Conservation (phyloP, 768 basidiomycete genomes). For the Hebeloma cylindrosporum region DNA sequence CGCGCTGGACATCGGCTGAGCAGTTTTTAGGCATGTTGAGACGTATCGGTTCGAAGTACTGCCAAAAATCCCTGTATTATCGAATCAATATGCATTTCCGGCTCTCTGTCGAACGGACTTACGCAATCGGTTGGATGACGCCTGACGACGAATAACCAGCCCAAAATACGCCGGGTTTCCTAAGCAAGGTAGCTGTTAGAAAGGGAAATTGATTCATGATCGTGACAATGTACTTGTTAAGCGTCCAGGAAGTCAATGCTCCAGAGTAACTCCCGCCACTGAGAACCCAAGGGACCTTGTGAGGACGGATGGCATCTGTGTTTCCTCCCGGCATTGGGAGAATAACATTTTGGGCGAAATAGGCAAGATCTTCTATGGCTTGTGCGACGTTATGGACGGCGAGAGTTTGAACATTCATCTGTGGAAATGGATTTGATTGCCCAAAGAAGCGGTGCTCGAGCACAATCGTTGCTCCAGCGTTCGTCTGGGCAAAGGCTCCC, state of each 20-base stretch:
- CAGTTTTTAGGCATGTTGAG: neutral
- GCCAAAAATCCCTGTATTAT: neutral
- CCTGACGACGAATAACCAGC: conserved; percentile 3
- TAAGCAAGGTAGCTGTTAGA: no score
- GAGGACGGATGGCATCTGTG: conserved; percentile 44
- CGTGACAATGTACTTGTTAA: conserved; percentile 73
- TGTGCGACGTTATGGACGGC: conserved; percentile 65
- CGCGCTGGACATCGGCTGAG: neutral
- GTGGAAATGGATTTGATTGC: conserved; percentile 61
- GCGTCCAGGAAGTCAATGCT: conserved; percentile 56
- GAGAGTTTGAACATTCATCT: conserved; percentile 58
- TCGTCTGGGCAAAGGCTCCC: conserved; percentile 46
- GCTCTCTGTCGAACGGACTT: neutral
- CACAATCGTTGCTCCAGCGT: conserved; percentile 59
- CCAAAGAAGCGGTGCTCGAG: conserved; percentile 77
- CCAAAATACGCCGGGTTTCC: conserved; percentile 3
- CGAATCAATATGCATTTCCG: neutral
- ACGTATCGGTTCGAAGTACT: neutral
- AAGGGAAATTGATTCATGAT: no score
- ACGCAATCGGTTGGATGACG: conserved; percentile 5
- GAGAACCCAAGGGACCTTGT: conserved; percentile 47
- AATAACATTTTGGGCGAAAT: conserved; percentile 62
- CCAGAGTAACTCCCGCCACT: conserved; percentile 48
- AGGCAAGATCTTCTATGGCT: conserved; percentile 68
- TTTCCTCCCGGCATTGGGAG: conserved; percentile 67